phyloP scores from a whole-genome alignment of 768 basidiomycete species.

The Boletus edulis region DNA sequence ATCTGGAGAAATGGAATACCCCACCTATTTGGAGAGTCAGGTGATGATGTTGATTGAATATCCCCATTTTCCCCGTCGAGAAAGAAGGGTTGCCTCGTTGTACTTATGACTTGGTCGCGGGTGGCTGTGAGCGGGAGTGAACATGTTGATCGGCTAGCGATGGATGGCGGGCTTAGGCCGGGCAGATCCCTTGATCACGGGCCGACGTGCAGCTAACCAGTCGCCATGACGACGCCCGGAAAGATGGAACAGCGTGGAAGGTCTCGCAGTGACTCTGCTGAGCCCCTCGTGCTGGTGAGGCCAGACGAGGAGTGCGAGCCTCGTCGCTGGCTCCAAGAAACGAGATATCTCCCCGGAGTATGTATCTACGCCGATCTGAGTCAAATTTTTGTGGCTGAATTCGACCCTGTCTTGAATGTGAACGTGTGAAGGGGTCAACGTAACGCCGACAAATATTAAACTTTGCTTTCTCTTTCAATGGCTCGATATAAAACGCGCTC shows the following conservation, averaged over 20 bases:
- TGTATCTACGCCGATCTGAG: conserved; percentile 6
- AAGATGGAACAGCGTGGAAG: neutral
- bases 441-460: conserved; percentile 14
- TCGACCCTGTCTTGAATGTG: conserved; percentile 17
- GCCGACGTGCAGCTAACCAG: neutral
- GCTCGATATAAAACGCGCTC: conserved; percentile 13
- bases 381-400: conserved; percentile 7
- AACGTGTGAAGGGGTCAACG: conserved; percentile 6
- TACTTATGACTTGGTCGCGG: too few relatives aligned
- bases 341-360: too few relatives aligned
- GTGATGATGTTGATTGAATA: too few relatives aligned
- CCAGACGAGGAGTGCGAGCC: neutral
- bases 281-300: neutral
- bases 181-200: neutral
- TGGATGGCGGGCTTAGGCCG: neutral
- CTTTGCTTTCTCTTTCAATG: conserved; percentile 10
- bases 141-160: too few relatives aligned
- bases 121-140: too few relatives aligned
- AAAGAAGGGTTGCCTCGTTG: conserved; percentile 21
- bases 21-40: too few relatives aligned
- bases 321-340: too few relatives aligned
- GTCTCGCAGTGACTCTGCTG: neutral
- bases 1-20: conserved; percentile 8
- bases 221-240: conserved; percentile 7
- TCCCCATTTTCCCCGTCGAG: conserved; percentile 1